A percentile compares a stretch with the other conserved stretches of the same genome.
phyloP scores from a whole-genome alignment of 805 yeast species.

The Suhomyces xylopsoci region DNA sequence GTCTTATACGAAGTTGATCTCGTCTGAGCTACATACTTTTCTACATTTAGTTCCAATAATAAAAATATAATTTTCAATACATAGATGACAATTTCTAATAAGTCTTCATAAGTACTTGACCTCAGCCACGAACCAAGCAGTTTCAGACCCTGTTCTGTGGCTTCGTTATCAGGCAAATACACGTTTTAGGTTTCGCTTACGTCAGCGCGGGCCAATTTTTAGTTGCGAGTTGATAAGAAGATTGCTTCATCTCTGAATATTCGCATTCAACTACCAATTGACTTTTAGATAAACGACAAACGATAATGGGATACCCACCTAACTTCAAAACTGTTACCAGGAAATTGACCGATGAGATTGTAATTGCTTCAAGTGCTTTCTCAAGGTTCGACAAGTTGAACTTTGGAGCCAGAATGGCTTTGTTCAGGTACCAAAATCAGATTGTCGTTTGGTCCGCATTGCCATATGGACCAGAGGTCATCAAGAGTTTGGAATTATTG shows the following conservation, averaged over 20 bases:
- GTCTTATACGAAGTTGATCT: conserved; percentile 64
- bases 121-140: too few relatives aligned
- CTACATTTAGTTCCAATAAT: conserved; percentile 1
- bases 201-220: neutral
- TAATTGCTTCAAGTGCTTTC: conserved; percentile 34
- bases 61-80: neutral
- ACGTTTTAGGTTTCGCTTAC: neutral
- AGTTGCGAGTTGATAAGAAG: neutral
- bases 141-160: neutral
- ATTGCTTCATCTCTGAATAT: neutral
- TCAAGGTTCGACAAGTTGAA: conserved; percentile 28
- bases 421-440: conserved; percentile 27
- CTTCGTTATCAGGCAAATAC: neutral
- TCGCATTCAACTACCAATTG: neutral
- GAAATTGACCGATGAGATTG: conserved; percentile 31
- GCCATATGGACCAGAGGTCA: conserved; percentile 50
- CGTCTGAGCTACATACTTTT: conserved; percentile 16
- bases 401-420: conserved; percentile 44
- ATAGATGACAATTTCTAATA: neutral
- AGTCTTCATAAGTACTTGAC: neutral
- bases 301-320: conserved; percentile 32
- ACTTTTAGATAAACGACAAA: neutral
- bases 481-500: conserved; percentile 34
- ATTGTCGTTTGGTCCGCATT: conserved; percentile 56
- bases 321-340: conserved; percentile 30